Evolutionary conservation across 2,329 filamentous ascomycete species (phyloP).

Genomic region (Hymenoscyphus scutula): DNA sequence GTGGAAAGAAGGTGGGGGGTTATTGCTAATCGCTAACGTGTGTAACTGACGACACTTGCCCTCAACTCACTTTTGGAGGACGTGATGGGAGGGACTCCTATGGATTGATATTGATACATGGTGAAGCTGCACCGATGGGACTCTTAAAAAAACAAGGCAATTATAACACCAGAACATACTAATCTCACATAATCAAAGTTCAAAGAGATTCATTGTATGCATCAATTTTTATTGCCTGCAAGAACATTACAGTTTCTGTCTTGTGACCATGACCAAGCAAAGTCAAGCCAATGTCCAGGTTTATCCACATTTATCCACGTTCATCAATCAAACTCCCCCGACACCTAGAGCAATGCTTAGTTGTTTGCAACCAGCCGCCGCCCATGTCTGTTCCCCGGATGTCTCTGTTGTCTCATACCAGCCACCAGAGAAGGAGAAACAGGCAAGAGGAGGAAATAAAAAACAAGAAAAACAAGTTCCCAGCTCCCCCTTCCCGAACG

Average conservation of each 20-base stretch:
- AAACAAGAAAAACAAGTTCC: constrained; percentile 4
- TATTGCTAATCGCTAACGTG: no score
- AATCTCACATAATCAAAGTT: no score
- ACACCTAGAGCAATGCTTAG: constrained; percentile 1
- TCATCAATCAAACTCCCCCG: constrained; percentile 1
- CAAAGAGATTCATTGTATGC: not conserved
- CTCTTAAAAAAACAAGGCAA: no score
- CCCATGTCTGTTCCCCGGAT: not conserved
- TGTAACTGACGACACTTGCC: no score
- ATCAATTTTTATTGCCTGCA: constrained; percentile 3
- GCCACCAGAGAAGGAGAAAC: not conserved
- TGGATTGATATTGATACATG: no score
- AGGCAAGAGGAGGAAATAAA: not conserved
- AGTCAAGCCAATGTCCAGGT: not conserved
- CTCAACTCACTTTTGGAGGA: no score
- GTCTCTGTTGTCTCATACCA: constrained; percentile 2
- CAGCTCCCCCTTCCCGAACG: not conserved
- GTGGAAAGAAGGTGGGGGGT: no score
- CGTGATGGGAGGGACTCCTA: no score
- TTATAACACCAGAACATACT: no score
- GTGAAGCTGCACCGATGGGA: no score
- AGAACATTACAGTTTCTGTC: not conserved
- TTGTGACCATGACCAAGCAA: not conserved
- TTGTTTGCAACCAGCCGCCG: not conserved
- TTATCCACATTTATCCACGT: not conserved